Evolutionary conservation across 495 filamentous ascomycete species (phyloP), one percentile per base, ranked within the genome.

Genomic region (Penicillium malachiteum): DNA sequence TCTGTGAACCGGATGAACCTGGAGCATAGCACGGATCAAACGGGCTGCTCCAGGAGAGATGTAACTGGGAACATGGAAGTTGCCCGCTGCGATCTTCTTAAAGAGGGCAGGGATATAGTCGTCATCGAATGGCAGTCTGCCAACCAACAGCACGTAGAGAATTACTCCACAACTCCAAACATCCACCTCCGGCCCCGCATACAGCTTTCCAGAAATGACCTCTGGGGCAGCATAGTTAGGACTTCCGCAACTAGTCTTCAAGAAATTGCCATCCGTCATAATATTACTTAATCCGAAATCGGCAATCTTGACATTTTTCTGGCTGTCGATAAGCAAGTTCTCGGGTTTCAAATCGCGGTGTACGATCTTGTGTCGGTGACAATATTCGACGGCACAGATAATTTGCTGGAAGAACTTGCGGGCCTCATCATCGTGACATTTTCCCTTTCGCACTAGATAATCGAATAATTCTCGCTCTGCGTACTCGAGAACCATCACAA

Each of bases 81-180:
- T 89, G 14, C 94, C 94, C 31, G 89, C 85, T n/a, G 87, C 84
- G 54, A 93, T 93, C 76, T 93, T 93, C 72, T 88, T 89, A 72
- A 93, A 93, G 11, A 93, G 73, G 18, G 88, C 84, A 2, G 89
- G 89, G 51, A 93, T 93, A 66, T 96, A 96, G 57, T 98, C 94
- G 68, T 98, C 95, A 71, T 98, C 95, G 65, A 98, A 98, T 9
- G 94, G 94, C 30, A 98, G 77, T 37, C 92, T 81, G 48, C 94
- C 94, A 43, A 93, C 91, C 26, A 98, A 79, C 60, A 98, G 76
- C 50, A 98, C 94, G 66, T 97, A 98, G 49, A 98, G 80, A 60
- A 98, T 98, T 60, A 98, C 95, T 64, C 94, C 94, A 66, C 93
- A 97, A 73, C 94, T 97, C 94, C 94, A 98, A 8, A 98, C 95